Evolutionary conservation across 1,284 basidiomycete species (phyloP).

Genomic region (Pseudozyma thailandica): DNA sequence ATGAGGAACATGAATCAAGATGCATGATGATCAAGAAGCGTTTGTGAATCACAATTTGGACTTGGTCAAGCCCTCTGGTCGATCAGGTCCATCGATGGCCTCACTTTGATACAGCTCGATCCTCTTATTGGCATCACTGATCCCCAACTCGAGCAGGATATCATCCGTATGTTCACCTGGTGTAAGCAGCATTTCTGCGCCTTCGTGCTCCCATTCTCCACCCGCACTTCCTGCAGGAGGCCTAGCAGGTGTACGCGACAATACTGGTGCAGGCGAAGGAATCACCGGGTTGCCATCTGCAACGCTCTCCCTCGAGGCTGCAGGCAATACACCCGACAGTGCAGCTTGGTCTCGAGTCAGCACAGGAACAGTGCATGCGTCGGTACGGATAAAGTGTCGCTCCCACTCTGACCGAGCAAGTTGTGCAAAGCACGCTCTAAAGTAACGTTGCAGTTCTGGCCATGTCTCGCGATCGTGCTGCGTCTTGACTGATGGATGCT

Average conservation of each 20-base stretch:
- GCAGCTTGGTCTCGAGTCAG: slow-evolving; percentile 69
- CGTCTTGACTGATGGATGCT: slow-evolving; percentile 71
- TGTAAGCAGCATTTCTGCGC: slow-evolving; percentile 50
- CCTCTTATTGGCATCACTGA: slow-evolving; percentile 28
- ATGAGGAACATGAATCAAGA: background rate
- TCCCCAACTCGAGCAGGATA: slow-evolving; percentile 55
- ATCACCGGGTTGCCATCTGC: slow-evolving; percentile 53
- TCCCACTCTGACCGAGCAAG: slow-evolving; percentile 78
- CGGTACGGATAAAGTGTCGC: slow-evolving; percentile 76
- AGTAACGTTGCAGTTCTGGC: slow-evolving; percentile 74
- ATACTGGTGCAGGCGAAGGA: slow-evolving; percentile 61
- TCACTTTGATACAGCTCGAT: slow-evolving; percentile 36
- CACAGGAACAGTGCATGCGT: slow-evolving; percentile 81
- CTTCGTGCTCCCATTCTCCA: slow-evolving; percentile 32
- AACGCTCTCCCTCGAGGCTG: slow-evolving; percentile 19
- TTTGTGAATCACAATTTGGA: slow-evolving; percentile 41
- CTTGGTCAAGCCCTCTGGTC: slow-evolving; percentile 27
- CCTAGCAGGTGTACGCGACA: slow-evolving; percentile 62
- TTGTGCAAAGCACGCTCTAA: slow-evolving; percentile 75
- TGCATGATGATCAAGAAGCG: too few species aligned
- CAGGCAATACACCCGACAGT: slow-evolving; percentile 41
- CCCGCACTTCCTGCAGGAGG: slow-evolving; percentile 43
- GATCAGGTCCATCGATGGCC: slow-evolving; percentile 55
- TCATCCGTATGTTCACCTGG: slow-evolving; percentile 64
- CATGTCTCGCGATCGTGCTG: slow-evolving; percentile 74